A percentile compares a stretch with the other conserved stretches of the same genome.
phyloP scores from a whole-genome alignment of 2,329 filamentous ascomycete genomes.

The Neofusicoccum kwambonambiense region DNA sequence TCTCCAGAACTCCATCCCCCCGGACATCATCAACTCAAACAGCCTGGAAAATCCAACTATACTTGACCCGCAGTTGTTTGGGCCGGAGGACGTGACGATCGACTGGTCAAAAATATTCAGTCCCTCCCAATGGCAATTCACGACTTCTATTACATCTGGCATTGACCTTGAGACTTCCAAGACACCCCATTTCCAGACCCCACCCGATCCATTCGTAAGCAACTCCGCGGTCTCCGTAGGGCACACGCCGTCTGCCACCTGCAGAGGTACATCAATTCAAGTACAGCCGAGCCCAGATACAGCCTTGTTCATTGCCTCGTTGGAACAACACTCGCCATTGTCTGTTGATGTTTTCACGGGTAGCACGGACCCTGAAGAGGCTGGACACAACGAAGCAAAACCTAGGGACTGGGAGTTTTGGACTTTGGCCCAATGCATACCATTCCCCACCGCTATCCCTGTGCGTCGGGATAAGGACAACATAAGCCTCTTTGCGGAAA shows the following conservation, averaged over 20 bases:
- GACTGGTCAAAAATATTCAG: not conserved
- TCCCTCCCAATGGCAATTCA: not conserved
- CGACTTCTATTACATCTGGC: not conserved
- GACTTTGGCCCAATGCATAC: not conserved
- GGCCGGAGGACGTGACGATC: not conserved
- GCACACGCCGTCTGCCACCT: not conserved
- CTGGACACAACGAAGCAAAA: no score
- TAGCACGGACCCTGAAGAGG: not conserved
- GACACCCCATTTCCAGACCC: not conserved
- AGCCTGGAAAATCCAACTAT: not conserved
- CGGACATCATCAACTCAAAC: not conserved
- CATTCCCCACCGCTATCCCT: not conserved
- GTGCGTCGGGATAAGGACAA: not conserved
- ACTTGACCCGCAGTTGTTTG: not conserved
- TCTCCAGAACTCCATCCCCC: not conserved
- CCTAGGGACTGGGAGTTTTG: not conserved
- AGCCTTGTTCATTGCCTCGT: not conserved
- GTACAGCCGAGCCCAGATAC: not conserved
- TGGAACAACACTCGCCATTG: not conserved
- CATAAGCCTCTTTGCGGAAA: not conserved
- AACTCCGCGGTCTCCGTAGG: not conserved
- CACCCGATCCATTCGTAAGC: not conserved
- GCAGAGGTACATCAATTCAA: not conserved
- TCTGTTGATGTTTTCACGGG: not conserved
- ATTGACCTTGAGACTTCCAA: not conserved